Percentiles rank a stretch among this genome's conserved stretches.
Evolutionary conservation across 768 basidiomycete species (phyloP).

Genomic region (Lyophyllum semitale): DNA sequence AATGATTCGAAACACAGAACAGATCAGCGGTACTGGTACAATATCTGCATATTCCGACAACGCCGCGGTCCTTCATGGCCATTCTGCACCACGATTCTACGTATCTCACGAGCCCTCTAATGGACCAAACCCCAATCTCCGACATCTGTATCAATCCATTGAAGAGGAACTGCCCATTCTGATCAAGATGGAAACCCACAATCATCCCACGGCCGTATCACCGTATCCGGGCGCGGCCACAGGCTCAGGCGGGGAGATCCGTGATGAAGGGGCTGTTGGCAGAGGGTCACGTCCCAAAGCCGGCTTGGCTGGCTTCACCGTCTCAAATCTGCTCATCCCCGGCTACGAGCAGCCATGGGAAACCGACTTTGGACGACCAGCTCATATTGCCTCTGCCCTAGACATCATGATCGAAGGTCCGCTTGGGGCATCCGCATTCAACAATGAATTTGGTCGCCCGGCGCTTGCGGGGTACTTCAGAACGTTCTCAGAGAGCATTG

Average conservation of each 20-base stretch:
- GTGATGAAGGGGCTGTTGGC: conserved; percentile 96
- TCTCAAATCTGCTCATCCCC: conserved; percentile 91
- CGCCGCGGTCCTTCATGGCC: conserved; percentile 90
- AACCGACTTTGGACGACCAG: conserved; percentile 85
- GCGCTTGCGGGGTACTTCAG: conserved; percentile 93
- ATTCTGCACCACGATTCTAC: conserved; percentile 73
- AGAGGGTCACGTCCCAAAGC: conserved; percentile 96
- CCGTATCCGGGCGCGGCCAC: conserved; percentile 99
- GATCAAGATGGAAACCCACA: conserved; percentile 98
- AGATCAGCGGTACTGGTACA: conserved; percentile 70
- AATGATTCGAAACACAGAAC: conserved; percentile 98
- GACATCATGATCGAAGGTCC: conserved; percentile 99
- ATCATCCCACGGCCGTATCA: conserved; percentile 97
- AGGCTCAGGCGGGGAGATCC: conserved; percentile 97
- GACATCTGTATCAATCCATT: conserved; percentile 53
- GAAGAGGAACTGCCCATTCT: conserved; percentile 84
- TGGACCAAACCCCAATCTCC: conserved; percentile 22
- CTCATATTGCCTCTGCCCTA: conserved; percentile 88
- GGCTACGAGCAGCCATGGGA: conserved; percentile 96
- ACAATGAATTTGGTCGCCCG: conserved; percentile 97
- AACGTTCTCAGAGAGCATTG: conserved; percentile 83
- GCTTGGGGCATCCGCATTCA: conserved; percentile 93
- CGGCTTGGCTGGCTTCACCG: conserved; percentile 89
- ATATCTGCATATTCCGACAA: conserved; percentile 98
- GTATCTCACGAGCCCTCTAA: conserved; percentile 33